Evolutionary conservation across 306 rosid species (phyloP).

Genomic region (Medicago arabica): DNA sequence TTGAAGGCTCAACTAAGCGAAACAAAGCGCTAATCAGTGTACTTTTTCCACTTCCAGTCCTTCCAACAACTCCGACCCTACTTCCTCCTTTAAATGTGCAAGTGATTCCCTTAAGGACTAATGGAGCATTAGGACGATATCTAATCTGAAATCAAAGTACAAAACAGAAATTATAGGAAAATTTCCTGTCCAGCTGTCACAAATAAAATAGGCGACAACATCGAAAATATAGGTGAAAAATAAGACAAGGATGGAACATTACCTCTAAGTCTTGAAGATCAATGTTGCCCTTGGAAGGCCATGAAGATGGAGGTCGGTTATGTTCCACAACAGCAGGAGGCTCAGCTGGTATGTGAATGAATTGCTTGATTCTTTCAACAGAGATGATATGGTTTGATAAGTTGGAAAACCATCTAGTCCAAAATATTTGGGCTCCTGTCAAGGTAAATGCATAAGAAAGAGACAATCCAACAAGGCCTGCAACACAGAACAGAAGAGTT

Average conservation of each 20-base stretch:
- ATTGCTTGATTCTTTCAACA: background rate
- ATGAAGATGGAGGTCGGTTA: slow-evolving; percentile 60
- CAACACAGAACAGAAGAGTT: background rate
- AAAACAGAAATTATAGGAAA: background rate
- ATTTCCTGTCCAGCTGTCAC: background rate
- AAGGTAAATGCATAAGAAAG: slow-evolving; percentile 4
- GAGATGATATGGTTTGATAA: background rate
- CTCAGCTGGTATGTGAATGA: background rate
- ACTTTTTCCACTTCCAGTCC: slow-evolving; percentile 60
- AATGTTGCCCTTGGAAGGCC: slow-evolving; percentile 80
- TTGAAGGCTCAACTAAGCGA: slow-evolving; percentile 74
- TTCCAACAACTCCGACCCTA: background rate
- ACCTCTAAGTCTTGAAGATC: slow-evolving; percentile 67
- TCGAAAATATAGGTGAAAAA: slow-evolving; percentile 18
- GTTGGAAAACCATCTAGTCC: slow-evolving; percentile 1
- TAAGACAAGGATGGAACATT: background rate
- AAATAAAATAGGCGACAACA: background rate
- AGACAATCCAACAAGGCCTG: background rate
- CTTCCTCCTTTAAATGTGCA: background rate
- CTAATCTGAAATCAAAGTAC: slow-evolving; percentile 53
- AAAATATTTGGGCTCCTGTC: background rate
- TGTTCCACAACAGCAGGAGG: background rate
- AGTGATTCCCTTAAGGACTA: background rate
- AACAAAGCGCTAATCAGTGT: slow-evolving; percentile 81
- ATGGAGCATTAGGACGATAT: slow-evolving; percentile 47